These are phyloP conservation scores for Debaryomyces hansenii DNA, from an alignment of 805 yeast genomes.

Conservation along the genomic window DNA sequence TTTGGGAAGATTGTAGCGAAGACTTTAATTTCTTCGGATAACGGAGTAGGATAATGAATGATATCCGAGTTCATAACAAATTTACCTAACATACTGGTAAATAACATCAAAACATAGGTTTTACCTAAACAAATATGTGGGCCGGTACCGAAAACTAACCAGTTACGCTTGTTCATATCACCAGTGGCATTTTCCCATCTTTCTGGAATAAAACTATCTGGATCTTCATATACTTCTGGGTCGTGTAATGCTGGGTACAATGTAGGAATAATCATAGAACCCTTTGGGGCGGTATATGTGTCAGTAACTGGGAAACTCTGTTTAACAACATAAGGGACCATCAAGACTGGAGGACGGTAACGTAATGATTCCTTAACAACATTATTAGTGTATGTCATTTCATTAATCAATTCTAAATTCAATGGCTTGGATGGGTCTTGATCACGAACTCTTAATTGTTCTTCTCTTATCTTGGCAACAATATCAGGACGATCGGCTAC, in stretches of 20 bases:
- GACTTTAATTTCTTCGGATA: constrained; percentile 89
- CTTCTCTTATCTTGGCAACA: constrained; percentile 81
- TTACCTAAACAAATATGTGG: constrained; percentile 96
- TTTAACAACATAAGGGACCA: constrained; percentile 97
- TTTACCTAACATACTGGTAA: constrained; percentile 89
- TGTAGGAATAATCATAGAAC: constrained; percentile 95
- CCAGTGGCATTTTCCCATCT: constrained; percentile 91
- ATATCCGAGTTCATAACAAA: constrained; percentile 79
- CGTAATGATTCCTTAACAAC: constrained; percentile 92
- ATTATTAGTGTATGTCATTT: constrained; percentile 85
- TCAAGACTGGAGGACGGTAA: constrained; percentile 94
- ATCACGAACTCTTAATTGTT: constrained; percentile 80
- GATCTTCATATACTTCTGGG: constrained; percentile 93
- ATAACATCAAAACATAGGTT: constrained; percentile 86
- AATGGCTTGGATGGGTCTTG: constrained; percentile 68
- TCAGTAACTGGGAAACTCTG: constrained; percentile 80
- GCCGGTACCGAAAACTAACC: constrained; percentile 97
- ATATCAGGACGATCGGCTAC: constrained; percentile 96
- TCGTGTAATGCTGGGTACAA: constrained; percentile 95
- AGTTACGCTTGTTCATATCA: constrained; percentile 76
- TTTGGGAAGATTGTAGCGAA: constrained; percentile 98
- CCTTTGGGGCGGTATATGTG: constrained; percentile 90
- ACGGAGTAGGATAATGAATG: constrained; percentile 76
- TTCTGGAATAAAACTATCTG: constrained; percentile 93
- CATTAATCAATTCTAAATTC: constrained; percentile 70